These are phyloP conservation scores for Salmacisia buchloeana DNA, from an alignment of 1,284 basidiomycete species.

Conservation along the genomic window DNA sequence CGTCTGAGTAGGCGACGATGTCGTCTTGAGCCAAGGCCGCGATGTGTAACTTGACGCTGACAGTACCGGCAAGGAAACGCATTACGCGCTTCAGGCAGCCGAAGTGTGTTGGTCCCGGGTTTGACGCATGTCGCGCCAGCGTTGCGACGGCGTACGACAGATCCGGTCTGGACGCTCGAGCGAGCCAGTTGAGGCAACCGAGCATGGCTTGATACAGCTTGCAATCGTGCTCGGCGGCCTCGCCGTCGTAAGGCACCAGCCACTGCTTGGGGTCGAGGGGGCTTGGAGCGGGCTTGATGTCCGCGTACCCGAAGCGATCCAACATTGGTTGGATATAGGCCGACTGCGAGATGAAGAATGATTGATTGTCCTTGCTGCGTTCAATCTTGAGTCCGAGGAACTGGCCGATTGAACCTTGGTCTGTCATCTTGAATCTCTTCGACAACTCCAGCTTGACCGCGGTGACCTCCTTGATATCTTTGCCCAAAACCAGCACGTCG, in stretches of 20 bases:
- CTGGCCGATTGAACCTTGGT: neutral
- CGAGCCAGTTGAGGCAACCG: neutral
- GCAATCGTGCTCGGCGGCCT: neutral
- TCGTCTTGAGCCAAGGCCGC: neutral
- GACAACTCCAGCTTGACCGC: neutral
- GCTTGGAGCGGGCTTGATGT: neutral
- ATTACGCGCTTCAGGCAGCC: neutral
- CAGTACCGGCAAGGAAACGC: neutral
- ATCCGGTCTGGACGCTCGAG: neutral
- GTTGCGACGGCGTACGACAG: neutral
- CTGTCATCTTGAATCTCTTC: slow-evolving; percentile 1
- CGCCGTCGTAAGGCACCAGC: neutral
- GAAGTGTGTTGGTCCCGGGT: neutral
- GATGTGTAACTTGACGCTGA: neutral
- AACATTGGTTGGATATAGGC: neutral
- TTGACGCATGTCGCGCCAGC: neutral
- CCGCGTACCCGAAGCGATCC: neutral
- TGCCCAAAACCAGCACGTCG: neutral
- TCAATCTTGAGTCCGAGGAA: neutral
- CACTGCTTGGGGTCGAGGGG: neutral
- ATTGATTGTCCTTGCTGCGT: neutral
- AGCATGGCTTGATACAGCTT: neutral
- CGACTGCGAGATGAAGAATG: neutral
- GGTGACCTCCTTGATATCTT: neutral
- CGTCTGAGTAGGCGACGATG: neutral